Conservation (phyloP, 441 rosid species). For the Aleurites moluccanus region DNA sequence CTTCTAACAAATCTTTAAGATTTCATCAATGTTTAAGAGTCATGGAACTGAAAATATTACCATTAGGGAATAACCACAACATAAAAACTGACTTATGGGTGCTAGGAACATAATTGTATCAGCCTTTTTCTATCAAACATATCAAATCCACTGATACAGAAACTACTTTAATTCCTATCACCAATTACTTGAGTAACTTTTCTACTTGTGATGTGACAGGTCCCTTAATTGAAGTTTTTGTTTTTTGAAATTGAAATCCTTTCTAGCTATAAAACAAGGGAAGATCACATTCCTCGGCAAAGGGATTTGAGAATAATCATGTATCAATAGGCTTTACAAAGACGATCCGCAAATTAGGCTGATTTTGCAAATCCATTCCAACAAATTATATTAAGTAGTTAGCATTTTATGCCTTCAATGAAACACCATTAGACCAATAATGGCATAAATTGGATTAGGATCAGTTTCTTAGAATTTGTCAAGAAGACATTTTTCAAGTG, state of each 20-base stretch:
- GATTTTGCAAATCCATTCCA: not conserved
- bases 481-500: not conserved
- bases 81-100: not conserved
- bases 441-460: not conserved
- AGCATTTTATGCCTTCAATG: slow-evolving; percentile 3
- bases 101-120: not conserved
- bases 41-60: not conserved
- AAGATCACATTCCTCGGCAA: not conserved
- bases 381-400: not conserved
- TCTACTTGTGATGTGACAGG: not conserved
- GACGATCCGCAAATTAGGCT: not conserved
- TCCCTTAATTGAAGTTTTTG: not conserved
- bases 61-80: not conserved
- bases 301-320: not conserved
- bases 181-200: too few relatives aligned
- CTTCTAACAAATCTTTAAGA: not conserved
- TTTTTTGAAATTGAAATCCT: not conserved
- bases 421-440: not conserved
- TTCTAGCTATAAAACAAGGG: not conserved
- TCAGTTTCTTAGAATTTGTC: not conserved
- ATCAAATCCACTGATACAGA: not conserved
- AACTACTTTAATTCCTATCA: not conserved
- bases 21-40: not conserved
- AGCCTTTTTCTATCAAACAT: not conserved
- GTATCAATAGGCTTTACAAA: not conserved